Evolutionary conservation across 2,329 filamentous ascomycete genomes (phyloP), one percentile per base, ranked within the genome.

Genomic region (Boeremia exigua): DNA sequence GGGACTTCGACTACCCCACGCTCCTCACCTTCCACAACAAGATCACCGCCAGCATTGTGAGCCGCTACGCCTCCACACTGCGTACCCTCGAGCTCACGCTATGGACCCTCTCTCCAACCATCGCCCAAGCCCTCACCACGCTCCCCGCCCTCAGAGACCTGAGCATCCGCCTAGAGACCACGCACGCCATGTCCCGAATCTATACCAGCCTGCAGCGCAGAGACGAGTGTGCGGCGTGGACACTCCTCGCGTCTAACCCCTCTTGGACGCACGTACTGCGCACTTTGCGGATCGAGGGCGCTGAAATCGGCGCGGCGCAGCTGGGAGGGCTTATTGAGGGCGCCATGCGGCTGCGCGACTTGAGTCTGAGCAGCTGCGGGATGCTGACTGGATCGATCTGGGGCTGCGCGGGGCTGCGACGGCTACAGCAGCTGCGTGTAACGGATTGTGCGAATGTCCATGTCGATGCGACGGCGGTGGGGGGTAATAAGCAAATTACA

Each of bases 1-100:
- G 60, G 19, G 39, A n/a, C 0, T 67, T 66, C 42, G 53, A 60
- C 36, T 64, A 64, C 45, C 15, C 23, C 7, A 68, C 63, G 2
- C 59, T 74, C 2, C 48, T 69, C 11, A 60, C 33, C 23, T 73
- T 75, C 56, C 70, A 75, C 46, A 65, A 61, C 27, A 63, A 65
- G 11, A 61, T 75, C 1, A 59, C 62, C 2, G 56, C 59, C 2
- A 69, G 58, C 45, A 57, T 75, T 17, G 51, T 75, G 0, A 34
- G 25, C 14, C 62, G 72, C 2, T 67, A 75, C 51, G 54, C 60
- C n/a, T 33, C 39, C 19, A 61, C 65, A 5, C 57, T 75, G 2
- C 62, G 68, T 3, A 62, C 63, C 23, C 54, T 75, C 2, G 65
- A 73, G 4, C 50, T 75, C 15, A 61, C 58, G 0, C 49, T 75